Evolutionary conservation across 495 filamentous ascomycete species (phyloP), one percentile per base, ranked within the genome.

Genomic region (Aspergillus mulundensis): DNA sequence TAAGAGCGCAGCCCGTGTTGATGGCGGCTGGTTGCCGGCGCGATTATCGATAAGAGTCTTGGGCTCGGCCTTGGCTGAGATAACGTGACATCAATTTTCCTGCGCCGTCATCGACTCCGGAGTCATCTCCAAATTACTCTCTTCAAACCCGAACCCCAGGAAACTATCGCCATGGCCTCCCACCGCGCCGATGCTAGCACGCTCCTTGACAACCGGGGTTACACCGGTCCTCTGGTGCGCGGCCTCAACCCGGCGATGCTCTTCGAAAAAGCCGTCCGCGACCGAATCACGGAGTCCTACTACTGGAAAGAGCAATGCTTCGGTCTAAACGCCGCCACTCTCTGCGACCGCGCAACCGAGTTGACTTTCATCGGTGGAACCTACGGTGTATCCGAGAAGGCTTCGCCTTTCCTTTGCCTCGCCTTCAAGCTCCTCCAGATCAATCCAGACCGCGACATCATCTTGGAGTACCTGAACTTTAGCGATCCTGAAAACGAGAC

Each of bases 301-400:
- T 98, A 96, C 77, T 98, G 90, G 88, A 96, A 97, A 72, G 95
- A 97, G 69, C 92, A 96, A 70, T 95, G 92, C 67, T 98, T 97
- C 75, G 94, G 87, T 20, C 76, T 98, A 57, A 97, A 97, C 73
- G 90, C 91, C 51, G 89, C 77, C 60, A 96, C 87, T 50, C 79
- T 97, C 1, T 87, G 95, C 60, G 90, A 96, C 75, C 91, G 94
- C 30, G 92, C 93, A 2, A 86, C 88, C 34, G 87, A 91, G 56
- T 77, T 95, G 58, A 88, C 86, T 34, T 84, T 78, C 64, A 81
- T 98, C 50, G 95, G 91, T 53, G 94, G 94, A 62, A 91, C 89
- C 11, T 90, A 89, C 66, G 90, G 90, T 47, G 80, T 83, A 28
- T 78, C 82, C 32, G 91, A 95, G 66, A 87, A 88, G 58, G 91